Evolutionary conservation across 345 rosid species (phyloP).

Genomic region (Crucihimalaya himalaica): DNA sequence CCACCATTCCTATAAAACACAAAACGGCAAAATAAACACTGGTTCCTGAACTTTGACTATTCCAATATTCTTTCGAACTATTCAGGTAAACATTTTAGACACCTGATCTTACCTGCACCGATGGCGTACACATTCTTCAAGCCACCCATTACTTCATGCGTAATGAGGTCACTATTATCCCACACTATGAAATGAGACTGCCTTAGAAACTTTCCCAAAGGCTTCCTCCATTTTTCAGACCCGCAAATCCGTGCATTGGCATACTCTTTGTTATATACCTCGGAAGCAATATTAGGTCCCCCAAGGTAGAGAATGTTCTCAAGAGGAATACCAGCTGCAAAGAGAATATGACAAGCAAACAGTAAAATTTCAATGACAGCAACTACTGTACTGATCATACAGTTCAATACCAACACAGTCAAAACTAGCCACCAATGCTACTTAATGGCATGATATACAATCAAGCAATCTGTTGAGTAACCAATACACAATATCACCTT

Average conservation of each 20-base stretch:
- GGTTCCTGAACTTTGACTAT: not conserved
- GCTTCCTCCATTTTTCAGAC: slow-evolving; percentile 92
- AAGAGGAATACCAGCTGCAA: slow-evolving; percentile 44
- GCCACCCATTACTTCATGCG: slow-evolving; percentile 99
- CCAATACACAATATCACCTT: not conserved
- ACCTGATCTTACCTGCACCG: slow-evolving; percentile 73
- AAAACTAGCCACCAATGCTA: not conserved
- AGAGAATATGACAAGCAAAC: not conserved
- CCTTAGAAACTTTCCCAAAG: slow-evolving; percentile 86
- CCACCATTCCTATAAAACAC: slow-evolving; percentile 79
- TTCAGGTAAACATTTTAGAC: not conserved
- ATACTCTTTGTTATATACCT: slow-evolving; percentile 88
- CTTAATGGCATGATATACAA: not conserved
- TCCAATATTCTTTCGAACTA: not conserved
- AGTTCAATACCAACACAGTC: not conserved
- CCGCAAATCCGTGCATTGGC: slow-evolving; percentile 99
- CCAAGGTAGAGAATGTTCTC: slow-evolving; percentile 99
- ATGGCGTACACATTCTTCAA: slow-evolving; percentile 98
- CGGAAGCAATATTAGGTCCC: slow-evolving; percentile 98
- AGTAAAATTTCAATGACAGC: not conserved
- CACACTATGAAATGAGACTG: slow-evolving; percentile 93
- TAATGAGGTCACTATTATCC: slow-evolving; percentile 96
- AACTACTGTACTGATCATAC: not conserved
- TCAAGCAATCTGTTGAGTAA: not conserved
- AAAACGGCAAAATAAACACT: slow-evolving; percentile 4